Evolutionary conservation across 2,329 filamentous ascomycete species (phyloP).

Genomic region (Fusarium sacchari): DNA sequence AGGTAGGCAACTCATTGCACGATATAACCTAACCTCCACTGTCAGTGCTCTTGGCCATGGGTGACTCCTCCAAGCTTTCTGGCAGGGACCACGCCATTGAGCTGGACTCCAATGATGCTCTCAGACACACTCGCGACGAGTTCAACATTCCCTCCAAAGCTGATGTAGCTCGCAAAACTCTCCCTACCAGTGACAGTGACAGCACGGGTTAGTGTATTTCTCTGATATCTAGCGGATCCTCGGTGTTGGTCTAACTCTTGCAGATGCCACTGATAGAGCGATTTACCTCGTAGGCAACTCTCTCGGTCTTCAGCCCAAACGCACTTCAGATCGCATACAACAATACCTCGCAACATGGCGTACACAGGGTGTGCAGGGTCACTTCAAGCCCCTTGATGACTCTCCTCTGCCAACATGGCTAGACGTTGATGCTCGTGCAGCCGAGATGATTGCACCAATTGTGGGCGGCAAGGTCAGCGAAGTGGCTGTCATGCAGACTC

Average conservation of each 20-base stretch:
- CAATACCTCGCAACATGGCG: constrained; percentile 82
- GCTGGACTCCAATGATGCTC: constrained; percentile 65
- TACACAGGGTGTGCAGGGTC: constrained; percentile 80
- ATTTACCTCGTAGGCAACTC: constrained; percentile 90
- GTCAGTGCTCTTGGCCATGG: constrained; percentile 24
- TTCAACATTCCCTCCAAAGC: constrained; percentile 73
- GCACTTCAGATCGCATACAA: constrained; percentile 66
- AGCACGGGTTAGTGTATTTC: constrained; percentile 7
- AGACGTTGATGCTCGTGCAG: constrained; percentile 75
- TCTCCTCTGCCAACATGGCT: constrained; percentile 76
- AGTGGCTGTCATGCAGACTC: constrained; percentile 83
- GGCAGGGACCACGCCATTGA: constrained; percentile 28
- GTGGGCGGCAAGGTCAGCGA: constrained; percentile 76
- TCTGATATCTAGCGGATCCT: background rate
- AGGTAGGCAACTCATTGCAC: constrained; percentile 7
- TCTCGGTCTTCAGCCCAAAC: constrained; percentile 78
- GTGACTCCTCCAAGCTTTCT: constrained; percentile 17
- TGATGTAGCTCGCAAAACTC: constrained; percentile 44
- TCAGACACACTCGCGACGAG: constrained; percentile 67
- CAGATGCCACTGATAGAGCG: constrained; percentile 40
- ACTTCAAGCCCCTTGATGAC: constrained; percentile 76
- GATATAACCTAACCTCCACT: constrained; percentile 2
- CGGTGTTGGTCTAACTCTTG: background rate
- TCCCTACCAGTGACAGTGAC: constrained; percentile 18
- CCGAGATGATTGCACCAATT: constrained; percentile 72